These are phyloP conservation scores for Entophlyctis luteolus DNA, from an alignment of 192 early-diverging fungal genomes.

Conservation along the genomic window DNA sequence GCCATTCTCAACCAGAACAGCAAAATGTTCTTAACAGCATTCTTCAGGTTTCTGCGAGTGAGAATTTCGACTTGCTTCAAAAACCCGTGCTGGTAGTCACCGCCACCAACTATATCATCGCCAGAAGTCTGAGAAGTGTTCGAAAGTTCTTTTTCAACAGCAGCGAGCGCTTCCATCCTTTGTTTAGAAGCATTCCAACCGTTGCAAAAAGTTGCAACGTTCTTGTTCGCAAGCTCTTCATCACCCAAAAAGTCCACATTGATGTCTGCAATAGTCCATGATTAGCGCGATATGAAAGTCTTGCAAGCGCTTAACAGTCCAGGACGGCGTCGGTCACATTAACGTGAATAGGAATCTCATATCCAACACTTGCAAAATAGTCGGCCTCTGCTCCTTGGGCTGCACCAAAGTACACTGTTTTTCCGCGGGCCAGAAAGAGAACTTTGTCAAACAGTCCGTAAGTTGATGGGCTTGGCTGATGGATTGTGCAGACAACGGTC, in stretches of 20 bases:
- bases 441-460: constrained; percentile 75
- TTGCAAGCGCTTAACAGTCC: background rate
- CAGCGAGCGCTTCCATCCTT: background rate
- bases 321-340: constrained; percentile 13
- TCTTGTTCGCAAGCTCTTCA: constrained; percentile 1
- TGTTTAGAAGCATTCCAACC: background rate
- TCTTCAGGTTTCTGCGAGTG: constrained; percentile 8
- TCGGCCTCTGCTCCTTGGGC: constrained; percentile 40
- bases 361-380: constrained; percentile 37
- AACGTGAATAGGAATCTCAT: background rate
- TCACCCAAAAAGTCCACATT: constrained; percentile 19
- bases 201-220: background rate
- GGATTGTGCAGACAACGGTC: constrained; percentile 69
- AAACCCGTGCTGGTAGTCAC: constrained; percentile 24
- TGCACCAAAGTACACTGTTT: constrained; percentile 47
- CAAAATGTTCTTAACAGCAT: constrained; percentile 28
- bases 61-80: constrained; percentile 30
- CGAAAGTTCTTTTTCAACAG: background rate
- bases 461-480: constrained; percentile 74
- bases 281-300: constrained; percentile 42
- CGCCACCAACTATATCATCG: constrained; percentile 6
- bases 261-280: constrained; percentile 51
- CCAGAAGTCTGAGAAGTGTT: background rate
- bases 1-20: constrained; percentile 37
- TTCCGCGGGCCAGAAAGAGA: constrained; percentile 64